Conservation (phyloP, 1,284 basidiomycete genomes). For the Pseudozyma tsukubaensis region DNA sequence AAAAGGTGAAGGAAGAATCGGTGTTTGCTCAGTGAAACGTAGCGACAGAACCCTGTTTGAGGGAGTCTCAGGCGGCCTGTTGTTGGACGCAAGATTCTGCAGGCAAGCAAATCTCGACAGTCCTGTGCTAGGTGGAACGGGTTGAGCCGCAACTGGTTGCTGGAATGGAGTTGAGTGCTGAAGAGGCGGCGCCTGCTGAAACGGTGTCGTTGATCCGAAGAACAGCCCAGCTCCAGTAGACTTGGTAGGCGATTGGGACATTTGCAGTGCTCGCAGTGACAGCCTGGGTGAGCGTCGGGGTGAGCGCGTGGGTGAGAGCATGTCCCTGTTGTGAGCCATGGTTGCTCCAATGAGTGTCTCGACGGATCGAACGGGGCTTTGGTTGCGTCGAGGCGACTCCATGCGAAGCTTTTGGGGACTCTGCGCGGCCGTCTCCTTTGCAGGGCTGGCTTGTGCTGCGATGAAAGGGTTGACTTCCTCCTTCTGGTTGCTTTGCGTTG, state of each 20-base stretch:
- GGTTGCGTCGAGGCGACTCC: slow-evolving; percentile 13
- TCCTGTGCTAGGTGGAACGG: slow-evolving; percentile 33
- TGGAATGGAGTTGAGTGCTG: slow-evolving; percentile 10
- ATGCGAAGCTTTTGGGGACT: slow-evolving; percentile 23
- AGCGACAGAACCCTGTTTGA: slow-evolving; percentile 19
- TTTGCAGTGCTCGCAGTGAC: slow-evolving; percentile 33
- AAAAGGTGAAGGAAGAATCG: slow-evolving; percentile 30
- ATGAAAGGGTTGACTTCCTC: slow-evolving; percentile 9
- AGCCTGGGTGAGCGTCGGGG: slow-evolving; percentile 34
- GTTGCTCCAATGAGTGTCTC: slow-evolving; percentile 42
- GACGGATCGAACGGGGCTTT: slow-evolving; percentile 38
- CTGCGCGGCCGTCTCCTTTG: not conserved
- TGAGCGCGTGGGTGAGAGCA: slow-evolving; percentile 31
- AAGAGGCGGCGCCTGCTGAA: slow-evolving; percentile 6
- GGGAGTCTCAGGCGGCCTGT: slow-evolving; percentile 20
- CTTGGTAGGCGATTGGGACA: slow-evolving; percentile 34
- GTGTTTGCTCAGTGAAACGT: slow-evolving; percentile 13
- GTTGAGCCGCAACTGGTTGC: slow-evolving; percentile 5
- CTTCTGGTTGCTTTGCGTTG: not conserved
- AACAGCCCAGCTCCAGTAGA: slow-evolving; percentile 3
- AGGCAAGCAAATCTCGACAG: slow-evolving; percentile 42
- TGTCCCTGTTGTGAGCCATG: slow-evolving; percentile 26
- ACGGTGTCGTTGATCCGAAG: slow-evolving; percentile 22
- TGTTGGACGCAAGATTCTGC: slow-evolving; percentile 24
- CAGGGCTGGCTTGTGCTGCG: slow-evolving; percentile 8